phyloP scores from a whole-genome alignment of 345 rosid species.

The Rhizophora apiculata region DNA sequence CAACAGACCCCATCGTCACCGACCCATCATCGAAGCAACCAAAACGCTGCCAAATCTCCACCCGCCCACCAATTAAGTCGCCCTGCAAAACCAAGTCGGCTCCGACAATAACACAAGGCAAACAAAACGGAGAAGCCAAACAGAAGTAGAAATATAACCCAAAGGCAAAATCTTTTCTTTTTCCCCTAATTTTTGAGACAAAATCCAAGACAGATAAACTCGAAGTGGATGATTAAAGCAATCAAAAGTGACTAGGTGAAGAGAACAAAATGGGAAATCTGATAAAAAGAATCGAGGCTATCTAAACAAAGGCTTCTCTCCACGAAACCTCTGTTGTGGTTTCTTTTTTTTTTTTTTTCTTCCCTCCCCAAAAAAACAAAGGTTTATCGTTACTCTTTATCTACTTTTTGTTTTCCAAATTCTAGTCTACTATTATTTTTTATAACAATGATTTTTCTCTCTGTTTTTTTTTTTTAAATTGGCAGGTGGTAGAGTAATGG shows the following conservation, averaged over 20 bases:
- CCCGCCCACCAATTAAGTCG: conserved; percentile 13
- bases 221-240: conserved; percentile 7
- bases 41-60: conserved; percentile 11
- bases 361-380: too few relatives aligned
- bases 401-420: not conserved
- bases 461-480: not conserved
- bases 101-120: not conserved
- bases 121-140: not conserved
- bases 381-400: not conserved
- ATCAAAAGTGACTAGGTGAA: conserved; percentile 52
- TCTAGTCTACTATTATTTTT: not conserved
- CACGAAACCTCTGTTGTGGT: conserved; percentile 44
- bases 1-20: conserved; percentile 23
- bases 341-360: not conserved
- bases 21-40: conserved; percentile 24
- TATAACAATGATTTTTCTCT: not conserved
- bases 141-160: not conserved
- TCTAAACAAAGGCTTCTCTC: conserved; percentile 37
- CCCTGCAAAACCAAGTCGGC: conserved; percentile 6
- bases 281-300: conserved; percentile 13
- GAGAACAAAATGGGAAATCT: conserved; percentile 34
- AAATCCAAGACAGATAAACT: not conserved
- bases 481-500: not conserved
- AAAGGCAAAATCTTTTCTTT: conserved; percentile 1
- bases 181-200: not conserved